Evolutionary conservation across 2,329 filamentous ascomycete species (phyloP).

Genomic region (Trichothecium sympodiale): DNA sequence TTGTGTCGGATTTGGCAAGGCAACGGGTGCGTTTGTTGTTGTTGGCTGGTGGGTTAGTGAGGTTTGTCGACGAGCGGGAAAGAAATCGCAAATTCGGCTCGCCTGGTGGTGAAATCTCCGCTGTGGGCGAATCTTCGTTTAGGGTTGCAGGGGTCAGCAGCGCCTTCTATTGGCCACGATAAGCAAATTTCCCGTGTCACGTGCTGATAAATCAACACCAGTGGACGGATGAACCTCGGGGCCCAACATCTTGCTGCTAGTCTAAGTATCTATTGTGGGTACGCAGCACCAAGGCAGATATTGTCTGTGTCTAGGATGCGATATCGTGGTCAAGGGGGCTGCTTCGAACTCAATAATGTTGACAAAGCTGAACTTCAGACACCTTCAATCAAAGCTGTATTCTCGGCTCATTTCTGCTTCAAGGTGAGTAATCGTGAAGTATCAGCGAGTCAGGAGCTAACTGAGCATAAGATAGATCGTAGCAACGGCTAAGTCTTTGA

Average conservation of each 20-base stretch:
- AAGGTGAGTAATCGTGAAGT: too few species aligned
- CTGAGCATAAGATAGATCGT: neutral
- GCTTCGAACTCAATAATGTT: too few species aligned
- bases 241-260: too few species aligned
- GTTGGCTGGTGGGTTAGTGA: conserved; percentile 13
- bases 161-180: conserved; percentile 6
- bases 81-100: conserved; percentile 2
- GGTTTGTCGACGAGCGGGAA: conserved; percentile 7
- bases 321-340: too few species aligned
- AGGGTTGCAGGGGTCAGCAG: conserved; percentile 10
- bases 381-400: too few species aligned
- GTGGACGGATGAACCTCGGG: too few species aligned
- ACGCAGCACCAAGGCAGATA: too few species aligned
- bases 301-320: too few species aligned
- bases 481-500: neutral
- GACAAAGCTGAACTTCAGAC: too few species aligned
- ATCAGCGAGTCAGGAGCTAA: neutral
- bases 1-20: conserved; percentile 16
- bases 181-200: conserved; percentile 3
- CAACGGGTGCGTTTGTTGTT: conserved; percentile 13
- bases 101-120: conserved; percentile 6
- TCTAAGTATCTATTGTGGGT: too few species aligned
- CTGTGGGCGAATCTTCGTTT: conserved; percentile 14
- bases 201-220: neutral
- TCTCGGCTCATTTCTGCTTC: too few species aligned